Conservation (phyloP, 352 stramenopile species). For the Phytophthora pluvialis region DNA sequence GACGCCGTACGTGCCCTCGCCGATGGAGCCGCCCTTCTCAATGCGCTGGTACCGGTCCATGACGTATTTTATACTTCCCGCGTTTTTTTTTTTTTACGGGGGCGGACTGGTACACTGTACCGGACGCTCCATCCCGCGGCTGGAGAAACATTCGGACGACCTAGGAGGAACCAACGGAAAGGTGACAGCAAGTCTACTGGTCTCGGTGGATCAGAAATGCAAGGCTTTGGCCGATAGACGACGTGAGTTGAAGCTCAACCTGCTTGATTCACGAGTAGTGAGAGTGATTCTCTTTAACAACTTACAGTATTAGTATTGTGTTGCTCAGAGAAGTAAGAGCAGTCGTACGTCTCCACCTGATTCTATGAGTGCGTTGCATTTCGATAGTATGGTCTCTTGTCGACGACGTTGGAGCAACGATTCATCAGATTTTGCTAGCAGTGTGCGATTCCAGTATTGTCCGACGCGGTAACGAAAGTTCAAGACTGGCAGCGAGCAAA, state of each 20-base stretch:
- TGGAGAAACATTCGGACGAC: slow-evolving; percentile 3
- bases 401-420: slow-evolving; percentile 4
- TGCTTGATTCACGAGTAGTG: too few species aligned
- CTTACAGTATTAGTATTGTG: too few species aligned
- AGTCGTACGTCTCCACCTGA: not conserved
- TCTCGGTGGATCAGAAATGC: too few species aligned
- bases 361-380: not conserved
- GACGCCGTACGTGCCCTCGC: slow-evolving; percentile 97
- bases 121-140: not conserved
- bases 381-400: slow-evolving; percentile 10
- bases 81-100: slow-evolving; percentile 39
- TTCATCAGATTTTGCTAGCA: slow-evolving; percentile 34
- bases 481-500: slow-evolving; percentile 3
- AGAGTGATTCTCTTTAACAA: too few species aligned
- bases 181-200: too few species aligned
- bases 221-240: too few species aligned
- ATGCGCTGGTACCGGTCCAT: slow-evolving; percentile 94
- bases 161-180: too few species aligned
- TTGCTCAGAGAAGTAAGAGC: too few species aligned
- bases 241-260: too few species aligned
- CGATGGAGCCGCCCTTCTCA: slow-evolving; percentile 93
- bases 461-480: slow-evolving; percentile 23
- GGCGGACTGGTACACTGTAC: not conserved
- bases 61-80: slow-evolving; percentile 7
- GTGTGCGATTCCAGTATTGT: slow-evolving; percentile 34